A percentile compares a stretch with the other conserved stretches of the same genome.
phyloP scores from a whole-genome alignment of 371 early-diverging fungal species.

The Mortierella sp. region DNA sequence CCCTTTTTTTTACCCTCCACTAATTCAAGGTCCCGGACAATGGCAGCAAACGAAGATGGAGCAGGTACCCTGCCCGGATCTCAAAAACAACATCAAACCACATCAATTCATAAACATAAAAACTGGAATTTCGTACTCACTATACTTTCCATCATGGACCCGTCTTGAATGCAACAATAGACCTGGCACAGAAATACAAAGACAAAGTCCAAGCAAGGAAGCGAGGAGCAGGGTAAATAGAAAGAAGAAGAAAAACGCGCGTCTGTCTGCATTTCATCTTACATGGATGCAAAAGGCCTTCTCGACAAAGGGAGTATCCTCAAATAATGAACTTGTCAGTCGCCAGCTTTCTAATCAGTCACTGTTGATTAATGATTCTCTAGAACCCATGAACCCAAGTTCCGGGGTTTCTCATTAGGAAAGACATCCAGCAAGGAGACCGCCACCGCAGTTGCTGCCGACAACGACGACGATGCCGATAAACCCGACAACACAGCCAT shows the following conservation, averaged over 20 bases:
- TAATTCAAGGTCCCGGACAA: neutral
- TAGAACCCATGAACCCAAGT: conserved; percentile 49
- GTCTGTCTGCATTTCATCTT: neutral
- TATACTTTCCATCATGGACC: neutral
- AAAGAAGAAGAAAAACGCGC: neutral
- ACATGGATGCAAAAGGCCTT: neutral
- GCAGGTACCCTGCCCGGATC: neutral
- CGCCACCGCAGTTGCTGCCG: neutral
- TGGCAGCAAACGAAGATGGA: neutral
- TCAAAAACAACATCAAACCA: neutral
- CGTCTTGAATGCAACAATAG: conserved; percentile 13
- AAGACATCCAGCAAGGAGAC: conserved; percentile 17
- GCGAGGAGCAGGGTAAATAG: conserved; percentile 53
- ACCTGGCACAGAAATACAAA: conserved; percentile 38
- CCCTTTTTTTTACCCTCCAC: neutral
- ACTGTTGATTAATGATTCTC: neutral
- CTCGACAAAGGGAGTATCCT: neutral
- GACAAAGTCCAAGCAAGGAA: conserved; percentile 48
- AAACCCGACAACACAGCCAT: neutral
- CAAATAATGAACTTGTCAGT: neutral
- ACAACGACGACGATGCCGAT: neutral
- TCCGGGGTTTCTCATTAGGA: conserved; percentile 42
- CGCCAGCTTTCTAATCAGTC: neutral
- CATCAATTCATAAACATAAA: neutral
- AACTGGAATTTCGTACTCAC: neutral